These are phyloP conservation scores for Hericium coralloides DNA, from an alignment of 768 basidiomycete species.

Conservation along the genomic window DNA sequence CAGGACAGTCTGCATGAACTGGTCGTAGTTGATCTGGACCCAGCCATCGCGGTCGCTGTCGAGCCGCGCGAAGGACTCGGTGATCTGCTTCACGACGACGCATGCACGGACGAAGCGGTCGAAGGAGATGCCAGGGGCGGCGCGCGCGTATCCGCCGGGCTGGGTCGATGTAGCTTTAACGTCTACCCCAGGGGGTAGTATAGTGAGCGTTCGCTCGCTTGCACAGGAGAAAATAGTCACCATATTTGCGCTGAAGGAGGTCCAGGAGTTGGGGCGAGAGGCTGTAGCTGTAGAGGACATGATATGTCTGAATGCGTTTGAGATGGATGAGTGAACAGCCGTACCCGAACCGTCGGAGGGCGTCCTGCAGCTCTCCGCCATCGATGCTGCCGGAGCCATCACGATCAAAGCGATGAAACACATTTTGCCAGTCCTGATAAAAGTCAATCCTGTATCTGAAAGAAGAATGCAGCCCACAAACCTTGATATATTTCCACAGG, in stretches of 20 bases:
- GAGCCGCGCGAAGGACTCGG: conserved; percentile 57
- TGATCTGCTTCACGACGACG: conserved; percentile 72
- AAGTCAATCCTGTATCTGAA: not conserved
- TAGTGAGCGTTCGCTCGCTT: not conserved
- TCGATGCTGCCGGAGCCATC: conserved; percentile 80
- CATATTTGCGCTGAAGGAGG: conserved; percentile 73
- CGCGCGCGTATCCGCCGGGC: conserved; percentile 16
- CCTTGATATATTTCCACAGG: conserved; percentile 78
- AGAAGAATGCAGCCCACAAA: conserved; percentile 7
- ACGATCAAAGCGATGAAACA: conserved; percentile 78
- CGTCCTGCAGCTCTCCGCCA: conserved; percentile 52
- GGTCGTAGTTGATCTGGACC: conserved; percentile 66
- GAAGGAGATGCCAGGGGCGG: conserved; percentile 62
- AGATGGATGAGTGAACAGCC: conserved; percentile 17
- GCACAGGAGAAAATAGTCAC: conserved; percentile 30
- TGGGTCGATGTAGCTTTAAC: conserved; percentile 38
- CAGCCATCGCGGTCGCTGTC: conserved; percentile 59
- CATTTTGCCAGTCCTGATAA: conserved; percentile 69
- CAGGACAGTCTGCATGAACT: conserved; percentile 63
- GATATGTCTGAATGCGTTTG: not conserved
- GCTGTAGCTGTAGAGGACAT: conserved; percentile 37
- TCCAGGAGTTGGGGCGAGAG: conserved; percentile 56
- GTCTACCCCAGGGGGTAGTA: conserved; percentile 36
- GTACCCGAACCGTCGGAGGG: conserved; percentile 62
- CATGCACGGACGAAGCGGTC: conserved; percentile 85